phyloP scores from a whole-genome alignment of 2,329 filamentous ascomycete genomes.

The Sporothrix protearum region DNA sequence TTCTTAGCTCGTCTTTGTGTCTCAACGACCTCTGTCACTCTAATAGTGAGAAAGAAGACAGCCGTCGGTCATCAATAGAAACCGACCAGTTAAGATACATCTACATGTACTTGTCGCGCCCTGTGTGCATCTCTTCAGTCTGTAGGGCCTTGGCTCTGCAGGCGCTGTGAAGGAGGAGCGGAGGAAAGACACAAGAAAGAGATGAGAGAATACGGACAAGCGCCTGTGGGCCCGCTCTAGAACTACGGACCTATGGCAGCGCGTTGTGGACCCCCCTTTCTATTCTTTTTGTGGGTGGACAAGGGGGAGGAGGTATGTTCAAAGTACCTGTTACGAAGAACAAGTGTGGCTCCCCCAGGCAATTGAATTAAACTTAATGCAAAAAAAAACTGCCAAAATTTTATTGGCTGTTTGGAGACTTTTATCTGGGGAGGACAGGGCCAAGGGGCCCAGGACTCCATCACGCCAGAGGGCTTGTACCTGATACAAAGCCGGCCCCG shows the following conservation, averaged over 20 bases:
- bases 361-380: conserved; percentile 6
- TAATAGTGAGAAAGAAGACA: neutral
- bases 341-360: neutral
- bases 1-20: neutral
- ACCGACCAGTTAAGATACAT: too few species aligned
- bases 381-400: conserved; percentile 1
- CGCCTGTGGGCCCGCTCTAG: neutral
- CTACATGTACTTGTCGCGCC: too few species aligned
- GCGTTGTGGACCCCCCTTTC: conserved; percentile 16
- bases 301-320: conserved; percentile 2
- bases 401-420: neutral
- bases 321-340: neutral
- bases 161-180: neutral
- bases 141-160: neutral
- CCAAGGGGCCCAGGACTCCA: neutral
- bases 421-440: conserved; percentile 12
- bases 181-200: neutral
- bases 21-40: neutral
- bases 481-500: neutral
- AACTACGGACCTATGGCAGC: conserved; percentile 9
- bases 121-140: neutral
- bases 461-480: conserved; percentile 5
- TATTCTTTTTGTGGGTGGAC: neutral
- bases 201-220: neutral
- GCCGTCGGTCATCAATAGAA: too few species aligned